A percentile compares a stretch with the other conserved stretches of the same genome.
These are phyloP conservation scores for Penicillium roqueforti DNA, from an alignment of 495 filamentous ascomycete species.

Conservation along the genomic window DNA sequence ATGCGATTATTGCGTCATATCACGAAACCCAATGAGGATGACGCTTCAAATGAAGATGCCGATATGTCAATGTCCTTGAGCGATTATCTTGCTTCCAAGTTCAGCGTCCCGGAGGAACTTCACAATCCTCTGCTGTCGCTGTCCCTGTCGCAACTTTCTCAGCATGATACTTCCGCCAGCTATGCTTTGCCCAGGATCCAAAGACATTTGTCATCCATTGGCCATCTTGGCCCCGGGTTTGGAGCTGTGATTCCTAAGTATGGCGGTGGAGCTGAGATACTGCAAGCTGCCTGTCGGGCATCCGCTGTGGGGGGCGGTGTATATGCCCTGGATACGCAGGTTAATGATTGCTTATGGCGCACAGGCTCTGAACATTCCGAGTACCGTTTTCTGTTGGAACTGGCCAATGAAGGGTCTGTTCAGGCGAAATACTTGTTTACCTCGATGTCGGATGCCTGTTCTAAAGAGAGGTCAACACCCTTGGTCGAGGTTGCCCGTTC, in stretches of 20 bases:
- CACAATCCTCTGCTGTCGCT: slow-evolving; percentile 73
- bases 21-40: slow-evolving; percentile 32
- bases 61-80: slow-evolving; percentile 48
- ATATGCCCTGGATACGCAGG: slow-evolving; percentile 74
- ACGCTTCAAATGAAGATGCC: slow-evolving; percentile 24
- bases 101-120: slow-evolving; percentile 66
- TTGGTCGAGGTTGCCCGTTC: slow-evolving; percentile 36
- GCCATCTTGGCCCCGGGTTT: slow-evolving; percentile 81
- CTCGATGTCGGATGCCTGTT: slow-evolving; percentile 38
- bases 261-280: slow-evolving; percentile 87
- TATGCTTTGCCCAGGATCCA: slow-evolving; percentile 66
- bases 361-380: slow-evolving; percentile 6
- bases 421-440: slow-evolving; percentile 55
- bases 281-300: slow-evolving; percentile 88
- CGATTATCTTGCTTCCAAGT: slow-evolving; percentile 63
- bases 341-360: slow-evolving; percentile 37
- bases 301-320: slow-evolving; percentile 87
- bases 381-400: slow-evolving; percentile 39
- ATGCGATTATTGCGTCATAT: slow-evolving; percentile 82
- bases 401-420: slow-evolving; percentile 59
- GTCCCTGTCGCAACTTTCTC: slow-evolving; percentile 62
- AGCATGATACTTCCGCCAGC: slow-evolving; percentile 55
- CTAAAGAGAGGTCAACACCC: slow-evolving; percentile 8
- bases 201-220: slow-evolving; percentile 81
- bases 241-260: slow-evolving; percentile 84